Percentiles rank a stretch among this genome's conserved stretches.
Evolutionary conservation across 1,139 yeast species (phyloP).

Genomic region (Suhomyces choctaworum): DNA sequence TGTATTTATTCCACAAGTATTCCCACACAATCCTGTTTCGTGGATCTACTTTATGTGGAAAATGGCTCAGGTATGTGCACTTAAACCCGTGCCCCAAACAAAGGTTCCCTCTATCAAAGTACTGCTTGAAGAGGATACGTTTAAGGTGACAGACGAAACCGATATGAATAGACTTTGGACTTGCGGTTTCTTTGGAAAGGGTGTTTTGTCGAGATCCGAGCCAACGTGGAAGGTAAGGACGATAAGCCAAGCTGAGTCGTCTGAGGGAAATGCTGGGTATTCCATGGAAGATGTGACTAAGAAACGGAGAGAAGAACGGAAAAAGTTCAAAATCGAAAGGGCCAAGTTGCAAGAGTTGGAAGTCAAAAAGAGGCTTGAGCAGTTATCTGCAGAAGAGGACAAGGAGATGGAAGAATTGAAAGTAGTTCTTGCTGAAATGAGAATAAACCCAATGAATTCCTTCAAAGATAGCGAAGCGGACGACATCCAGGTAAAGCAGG

Average conservation of each 20-base stretch:
- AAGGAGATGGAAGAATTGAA: constrained; percentile 30
- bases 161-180: constrained; percentile 72
- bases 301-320: constrained; percentile 69
- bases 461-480: neutral
- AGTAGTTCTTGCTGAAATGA: constrained; percentile 10
- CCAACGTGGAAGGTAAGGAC: constrained; percentile 85
- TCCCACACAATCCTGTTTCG: constrained; percentile 60
- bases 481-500: neutral
- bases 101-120: constrained; percentile 25
- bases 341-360: constrained; percentile 40
- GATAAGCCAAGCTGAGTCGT: constrained; percentile 39
- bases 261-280: constrained; percentile 36
- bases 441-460: constrained; percentile 1
- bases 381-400: constrained; percentile 26
- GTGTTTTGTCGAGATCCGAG: constrained; percentile 82
- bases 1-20: constrained; percentile 44
- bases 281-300: constrained; percentile 71
- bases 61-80: constrained; percentile 25
- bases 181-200: constrained; percentile 93
- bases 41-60: constrained; percentile 50
- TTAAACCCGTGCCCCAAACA: constrained; percentile 30
- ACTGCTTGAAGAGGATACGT: constrained; percentile 33
- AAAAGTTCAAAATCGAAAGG: constrained; percentile 64
- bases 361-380: constrained; percentile 27
- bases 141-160: constrained; percentile 44